Evolutionary conservation across 441 rosid species (phyloP), one percentile per base, ranked within the genome.

Genomic region (Arabidopsis lyrata): DNA sequence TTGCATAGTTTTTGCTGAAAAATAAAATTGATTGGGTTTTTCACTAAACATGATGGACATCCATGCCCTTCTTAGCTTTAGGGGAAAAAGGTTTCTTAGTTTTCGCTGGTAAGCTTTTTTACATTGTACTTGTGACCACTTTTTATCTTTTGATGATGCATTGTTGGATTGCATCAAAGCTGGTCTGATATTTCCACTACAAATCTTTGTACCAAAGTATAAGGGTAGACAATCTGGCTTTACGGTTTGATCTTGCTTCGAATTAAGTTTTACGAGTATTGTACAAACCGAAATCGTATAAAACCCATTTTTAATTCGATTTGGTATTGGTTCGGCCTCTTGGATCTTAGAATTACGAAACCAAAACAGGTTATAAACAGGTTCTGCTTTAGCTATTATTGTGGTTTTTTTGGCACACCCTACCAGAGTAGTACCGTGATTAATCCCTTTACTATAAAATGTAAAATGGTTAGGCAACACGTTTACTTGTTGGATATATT

Each of bases 401-500:
- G 31, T 27, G 24, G 24, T 22, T 35, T 22, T 35, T 9, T 36
- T 9, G 10, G 39, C 22, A 15, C 11, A 27, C 24, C 11, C 5
- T 15, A 16, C 52, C 9, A 16, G 16, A 47, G 22, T 47, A 47
- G 13, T 18, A 49, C 27, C 13, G 24, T 48, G 24, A 49, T 20
- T 49, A 49, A 20, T 22, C 31, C 31, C 8, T 50, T 22, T 52
- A 6, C 34, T 53, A 24, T 6, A 13, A 12, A 20, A 4, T 29
- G 31, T 29, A 15, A 56, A 5, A 57, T 34, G 14, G 24, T 9
- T 5, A 5, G 16, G 48, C 8, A 31, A 38, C 54, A 38, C n/a
- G 6, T n/a, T 48, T 0, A 55, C 34, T 27, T 65, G 66, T 58
- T 41, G 18, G 5, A 73, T 73, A 64, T 52, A 66, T 38, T 36